These are phyloP conservation scores for Leccinum subtestaceum DNA, from an alignment of 768 basidiomycete species.

Conservation along the genomic window DNA sequence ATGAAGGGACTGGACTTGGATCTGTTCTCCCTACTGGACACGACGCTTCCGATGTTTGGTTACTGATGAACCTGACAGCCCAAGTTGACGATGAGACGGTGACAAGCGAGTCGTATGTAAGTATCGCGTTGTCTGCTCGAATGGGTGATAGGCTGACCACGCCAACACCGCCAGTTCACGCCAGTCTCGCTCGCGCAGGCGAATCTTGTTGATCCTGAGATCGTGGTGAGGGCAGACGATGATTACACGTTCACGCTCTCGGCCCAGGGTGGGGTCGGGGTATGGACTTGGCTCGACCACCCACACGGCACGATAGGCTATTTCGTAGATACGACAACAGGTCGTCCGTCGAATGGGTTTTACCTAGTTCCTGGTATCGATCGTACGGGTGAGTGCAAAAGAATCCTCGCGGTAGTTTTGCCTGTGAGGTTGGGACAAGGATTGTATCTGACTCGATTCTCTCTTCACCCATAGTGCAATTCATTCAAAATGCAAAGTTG, in stretches of 20 bases:
- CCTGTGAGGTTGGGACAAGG: background rate
- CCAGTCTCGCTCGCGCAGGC: slow-evolving; percentile 43
- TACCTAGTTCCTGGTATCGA: slow-evolving; percentile 53
- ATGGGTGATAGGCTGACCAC: background rate
- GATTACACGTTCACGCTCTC: slow-evolving; percentile 50
- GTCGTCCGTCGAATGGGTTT: slow-evolving; percentile 48
- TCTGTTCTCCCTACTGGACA: slow-evolving; percentile 45
- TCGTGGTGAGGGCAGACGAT: slow-evolving; percentile 1
- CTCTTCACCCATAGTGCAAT: slow-evolving; percentile 34
- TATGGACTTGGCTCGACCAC: slow-evolving; percentile 62
- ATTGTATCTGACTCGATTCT: background rate
- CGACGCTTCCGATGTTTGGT: slow-evolving; percentile 45
- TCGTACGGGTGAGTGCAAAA: slow-evolving; percentile 42
- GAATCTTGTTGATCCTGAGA: no score
- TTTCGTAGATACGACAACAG: slow-evolving; percentile 45
- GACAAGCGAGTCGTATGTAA: slow-evolving; percentile 52
- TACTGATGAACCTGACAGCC: slow-evolving; percentile 50
- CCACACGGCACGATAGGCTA: slow-evolving; percentile 52
- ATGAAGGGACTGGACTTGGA: slow-evolving; percentile 38
- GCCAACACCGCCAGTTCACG: slow-evolving; percentile 40
- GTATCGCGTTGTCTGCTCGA: slow-evolving; percentile 14
- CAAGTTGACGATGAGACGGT: slow-evolving; percentile 39
- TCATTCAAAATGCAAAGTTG: slow-evolving; percentile 38
- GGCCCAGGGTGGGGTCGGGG: slow-evolving; percentile 51
- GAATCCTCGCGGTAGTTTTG: background rate